Evolutionary conservation across 805 yeast genomes (phyloP).

Genomic region (Kockiozyma suomiensis): DNA sequence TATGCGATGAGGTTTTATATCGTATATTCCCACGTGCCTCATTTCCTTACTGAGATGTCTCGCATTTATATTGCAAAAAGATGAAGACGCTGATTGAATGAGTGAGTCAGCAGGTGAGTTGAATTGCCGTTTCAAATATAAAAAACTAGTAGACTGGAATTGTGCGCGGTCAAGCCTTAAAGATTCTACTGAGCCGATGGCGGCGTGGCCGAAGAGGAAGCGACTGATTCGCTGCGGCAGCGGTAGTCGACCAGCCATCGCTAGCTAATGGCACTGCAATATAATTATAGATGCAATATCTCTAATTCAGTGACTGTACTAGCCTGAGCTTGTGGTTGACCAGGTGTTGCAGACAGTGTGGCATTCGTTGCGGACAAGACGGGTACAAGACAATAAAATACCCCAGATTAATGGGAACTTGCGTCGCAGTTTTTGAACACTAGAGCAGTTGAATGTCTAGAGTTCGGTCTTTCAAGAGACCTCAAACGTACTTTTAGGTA

Average conservation of each 20-base stretch:
- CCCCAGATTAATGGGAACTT: not conserved
- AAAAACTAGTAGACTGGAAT: not conserved
- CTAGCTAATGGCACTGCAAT: not conserved
- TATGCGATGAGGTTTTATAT: not conserved
- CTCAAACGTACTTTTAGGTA: not conserved
- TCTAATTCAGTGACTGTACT: not conserved
- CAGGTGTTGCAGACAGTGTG: not conserved
- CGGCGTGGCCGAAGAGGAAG: not conserved
- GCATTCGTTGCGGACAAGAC: not conserved
- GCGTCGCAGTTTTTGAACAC: not conserved
- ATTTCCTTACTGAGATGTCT: not conserved
- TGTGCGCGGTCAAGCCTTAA: not conserved
- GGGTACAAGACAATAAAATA: not conserved
- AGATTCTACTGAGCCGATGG: not conserved
- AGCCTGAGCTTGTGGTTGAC: not conserved
- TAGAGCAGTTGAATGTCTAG: constrained; percentile 22
- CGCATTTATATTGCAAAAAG: not conserved
- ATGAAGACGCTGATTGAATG: not conserved
- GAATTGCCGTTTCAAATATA: not conserved
- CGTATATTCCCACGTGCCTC: constrained; percentile 1
- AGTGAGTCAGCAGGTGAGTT: not conserved
- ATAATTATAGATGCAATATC: not conserved
- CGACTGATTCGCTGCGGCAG: not conserved
- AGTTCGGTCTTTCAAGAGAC: not conserved
- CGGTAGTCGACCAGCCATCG: not conserved